Percentiles rank a stretch among this genome's conserved stretches.
Conservation (phyloP, 352 stramenopile species). For the Pythium grandisporangium region DNA sequence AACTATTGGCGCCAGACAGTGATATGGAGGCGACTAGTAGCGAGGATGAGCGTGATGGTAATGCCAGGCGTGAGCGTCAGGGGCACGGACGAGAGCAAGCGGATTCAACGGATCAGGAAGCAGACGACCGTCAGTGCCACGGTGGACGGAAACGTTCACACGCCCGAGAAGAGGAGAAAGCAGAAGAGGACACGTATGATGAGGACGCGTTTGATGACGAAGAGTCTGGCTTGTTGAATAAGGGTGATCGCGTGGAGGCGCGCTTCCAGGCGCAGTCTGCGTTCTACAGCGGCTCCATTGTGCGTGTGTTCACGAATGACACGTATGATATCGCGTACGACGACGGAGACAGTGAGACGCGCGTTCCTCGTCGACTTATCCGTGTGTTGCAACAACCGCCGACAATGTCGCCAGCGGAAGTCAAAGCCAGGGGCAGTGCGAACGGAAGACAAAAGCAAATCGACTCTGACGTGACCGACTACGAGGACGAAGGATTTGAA, state of each 20-base stretch:
- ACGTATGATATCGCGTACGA: slow-evolving; percentile 62
- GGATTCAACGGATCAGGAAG: slow-evolving; percentile 8
- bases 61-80: slow-evolving; percentile 2
- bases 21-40: slow-evolving; percentile 14
- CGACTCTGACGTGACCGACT: slow-evolving; percentile 16
- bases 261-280: slow-evolving; percentile 40
- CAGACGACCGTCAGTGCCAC: background rate
- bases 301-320: slow-evolving; percentile 36
- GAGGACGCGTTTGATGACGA: slow-evolving; percentile 41
- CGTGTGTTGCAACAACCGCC: slow-evolving; percentile 10
- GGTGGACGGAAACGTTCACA: slow-evolving; percentile 5
- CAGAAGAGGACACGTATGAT: slow-evolving; percentile 16
- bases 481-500: slow-evolving; percentile 55
- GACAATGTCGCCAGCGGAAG: slow-evolving; percentile 3
- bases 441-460: too few species aligned
- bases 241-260: slow-evolving; percentile 49
- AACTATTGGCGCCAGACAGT: slow-evolving; percentile 37
- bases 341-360: slow-evolving; percentile 57
- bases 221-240: too few species aligned
- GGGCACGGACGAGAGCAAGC: background rate
- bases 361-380: slow-evolving; percentile 35
- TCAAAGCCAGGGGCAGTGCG: background rate
- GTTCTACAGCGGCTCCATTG: slow-evolving; percentile 44
- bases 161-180: slow-evolving; percentile 10
- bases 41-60: slow-evolving; percentile 9